Base-by-base conservation (phyloP, 192 early-diverging fungal genomes). In the Chytriomyces sp. region DNA sequence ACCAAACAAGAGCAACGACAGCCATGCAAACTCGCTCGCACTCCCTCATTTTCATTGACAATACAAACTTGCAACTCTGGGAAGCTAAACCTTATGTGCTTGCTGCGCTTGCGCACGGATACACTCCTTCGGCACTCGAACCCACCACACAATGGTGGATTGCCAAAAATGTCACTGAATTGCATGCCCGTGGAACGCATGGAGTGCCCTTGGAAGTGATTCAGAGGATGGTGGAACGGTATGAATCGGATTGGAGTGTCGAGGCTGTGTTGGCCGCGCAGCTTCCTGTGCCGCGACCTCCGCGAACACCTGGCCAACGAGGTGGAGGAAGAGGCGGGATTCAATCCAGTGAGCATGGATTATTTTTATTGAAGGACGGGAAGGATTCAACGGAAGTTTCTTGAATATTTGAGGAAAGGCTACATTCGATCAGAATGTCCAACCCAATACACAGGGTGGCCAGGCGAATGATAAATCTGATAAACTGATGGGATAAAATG, bases 11-110 rank as follows among this genome's bases (percentile, higher is more conserved):
- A 1, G 76, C 77, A 6, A n/a, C 19, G 4, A 17, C 14, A 2
- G 77, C 80, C 12, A 65, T 84, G 49, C 0, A 26, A 3, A 3
- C 1, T 26, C 28, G 36, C 10, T 44, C 44, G 14, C 17, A 26
- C 31, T 5, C 14, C 31, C 19, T 77, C 2, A 59, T 86, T 41
- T 59, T 86, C 69, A 84, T 86, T 61, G 85, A 85, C 75, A 86
- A 86, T 64, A 86, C 85, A 3, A 40, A 78, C 65, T 64, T 70
- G 19, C 70, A 73, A 32, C 54, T 14, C 34, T 82, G 81, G 81
- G 83, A 85, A 58, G 82, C 82, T 2, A 68, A 64, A 39, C 77
- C 80, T 7, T 86, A 86, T 61, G 82, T 84, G 3, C 60, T 72
- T 30, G 2, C 38, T 19, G 85, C 77, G 2, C 0, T 83, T 8